A percentile compares a stretch with the other conserved stretches of the same genome.
These are phyloP conservation scores for Gilbertella persicaria DNA, from an alignment of 371 early-diverging fungal species.

Conservation along the genomic window DNA sequence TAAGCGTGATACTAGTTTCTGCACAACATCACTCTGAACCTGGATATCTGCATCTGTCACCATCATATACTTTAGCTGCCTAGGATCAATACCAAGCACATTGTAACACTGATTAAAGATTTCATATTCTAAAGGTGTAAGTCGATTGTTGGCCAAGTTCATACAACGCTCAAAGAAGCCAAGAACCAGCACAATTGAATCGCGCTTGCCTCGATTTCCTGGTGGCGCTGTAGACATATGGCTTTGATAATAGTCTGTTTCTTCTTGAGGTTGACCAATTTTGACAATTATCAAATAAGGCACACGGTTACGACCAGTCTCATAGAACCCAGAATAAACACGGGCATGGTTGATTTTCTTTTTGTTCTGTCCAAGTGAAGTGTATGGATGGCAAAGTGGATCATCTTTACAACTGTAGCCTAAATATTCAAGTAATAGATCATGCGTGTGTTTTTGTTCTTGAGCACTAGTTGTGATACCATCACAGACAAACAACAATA, in stretches of 20 bases:
- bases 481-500: slow-evolving; percentile 58
- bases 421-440: slow-evolving; percentile 37
- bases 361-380: slow-evolving; percentile 37
- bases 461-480: slow-evolving; percentile 30
- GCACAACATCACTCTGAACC: slow-evolving; percentile 38
- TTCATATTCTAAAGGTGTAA: slow-evolving; percentile 50
- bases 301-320: slow-evolving; percentile 48
- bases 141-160: slow-evolving; percentile 39
- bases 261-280: slow-evolving; percentile 34
- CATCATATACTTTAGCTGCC: slow-evolving; percentile 49
- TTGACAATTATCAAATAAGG: slow-evolving; percentile 52
- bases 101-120: slow-evolving; percentile 49
- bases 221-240: slow-evolving; percentile 19
- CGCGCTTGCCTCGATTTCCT: slow-evolving; percentile 52
- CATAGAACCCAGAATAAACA: slow-evolving; percentile 50
- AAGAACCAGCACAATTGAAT: slow-evolving; percentile 40
- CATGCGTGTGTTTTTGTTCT: slow-evolving; percentile 34
- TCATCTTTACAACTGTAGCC: slow-evolving; percentile 45
- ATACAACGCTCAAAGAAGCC: slow-evolving; percentile 52
- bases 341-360: slow-evolving; percentile 40
- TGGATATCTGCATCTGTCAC: slow-evolving; percentile 49
- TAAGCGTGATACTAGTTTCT: slow-evolving; percentile 32
- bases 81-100: slow-evolving; percentile 46
- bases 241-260: not conserved
- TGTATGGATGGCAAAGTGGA: slow-evolving; percentile 35